Conservation (phyloP, 2,329 filamentous ascomycete species). For the Dothideomycetes sp. region DNA sequence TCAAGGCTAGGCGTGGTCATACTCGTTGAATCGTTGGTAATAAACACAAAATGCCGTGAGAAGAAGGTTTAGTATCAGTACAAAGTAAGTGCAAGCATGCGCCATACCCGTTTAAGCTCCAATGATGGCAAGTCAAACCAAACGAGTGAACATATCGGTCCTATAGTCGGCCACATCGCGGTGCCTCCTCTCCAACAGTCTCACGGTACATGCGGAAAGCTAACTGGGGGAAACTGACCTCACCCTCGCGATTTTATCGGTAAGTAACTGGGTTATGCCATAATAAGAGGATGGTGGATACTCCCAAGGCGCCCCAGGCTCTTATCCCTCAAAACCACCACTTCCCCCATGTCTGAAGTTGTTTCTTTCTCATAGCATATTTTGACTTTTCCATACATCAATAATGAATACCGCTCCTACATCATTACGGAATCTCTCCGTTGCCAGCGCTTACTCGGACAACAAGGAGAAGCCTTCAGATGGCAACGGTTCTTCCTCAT, state of each 20-base stretch:
- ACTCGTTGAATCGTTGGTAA: too few relatives aligned
- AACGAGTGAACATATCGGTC: slow-evolving; percentile 1
- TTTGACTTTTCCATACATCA: background rate
- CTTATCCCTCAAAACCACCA: background rate
- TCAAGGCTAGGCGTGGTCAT: too few relatives aligned
- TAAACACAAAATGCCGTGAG: too few relatives aligned
- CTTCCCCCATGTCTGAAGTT: slow-evolving; percentile 2
- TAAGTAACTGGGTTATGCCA: slow-evolving; percentile 1
- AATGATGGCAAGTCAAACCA: background rate
- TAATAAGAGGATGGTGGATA: slow-evolving; percentile 4
- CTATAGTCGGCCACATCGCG: slow-evolving; percentile 9
- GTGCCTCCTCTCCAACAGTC: slow-evolving; percentile 1
- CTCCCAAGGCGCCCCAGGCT: slow-evolving; percentile 4
- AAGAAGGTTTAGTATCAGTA: too few relatives aligned
- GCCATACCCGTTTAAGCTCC: background rate
- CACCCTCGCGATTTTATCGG: slow-evolving; percentile 5
- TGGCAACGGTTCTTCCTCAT: slow-evolving; percentile 2
- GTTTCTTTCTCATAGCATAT: background rate
- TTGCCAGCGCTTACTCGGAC: slow-evolving; percentile 1
- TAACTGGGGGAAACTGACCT: slow-evolving; percentile 1
- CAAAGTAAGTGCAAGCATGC: too few relatives aligned
- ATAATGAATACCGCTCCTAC: slow-evolving; percentile 6
- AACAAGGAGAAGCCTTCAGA: slow-evolving; percentile 6
- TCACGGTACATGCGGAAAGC: background rate
- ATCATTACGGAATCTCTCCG: slow-evolving; percentile 1